Evolutionary conservation across 768 basidiomycete genomes (phyloP), one percentile per base, ranked within the genome.

Genomic region (Kwoniella dejecticola): DNA sequence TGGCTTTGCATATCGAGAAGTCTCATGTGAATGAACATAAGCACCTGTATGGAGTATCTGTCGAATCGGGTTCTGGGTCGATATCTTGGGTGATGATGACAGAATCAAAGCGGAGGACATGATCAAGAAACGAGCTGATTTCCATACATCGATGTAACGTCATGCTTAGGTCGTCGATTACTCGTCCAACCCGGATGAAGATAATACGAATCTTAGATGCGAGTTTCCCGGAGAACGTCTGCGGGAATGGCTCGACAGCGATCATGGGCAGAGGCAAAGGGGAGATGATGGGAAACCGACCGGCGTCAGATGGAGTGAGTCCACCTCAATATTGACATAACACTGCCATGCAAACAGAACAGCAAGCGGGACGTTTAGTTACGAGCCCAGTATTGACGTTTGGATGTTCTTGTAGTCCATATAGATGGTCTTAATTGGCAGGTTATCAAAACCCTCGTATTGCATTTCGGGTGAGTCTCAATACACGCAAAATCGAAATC

Each of bases 91-190:
- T n/a, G n/a, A n/a, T n/a, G n/a, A n/a, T n/a, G n/a, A n/a, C n/a
- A n/a, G n/a, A n/a, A n/a, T n/a, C n/a, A n/a, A n/a, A n/a, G n/a
- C n/a, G n/a, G n/a, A n/a, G n/a, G n/a, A n/a, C n/a, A n/a, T n/a
- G n/a, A n/a, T n/a, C n/a, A n/a, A n/a, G n/a, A n/a, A n/a, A n/a
- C n/a, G n/a, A n/a, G n/a, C n/a, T n/a, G n/a, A n/a, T n/a, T n/a
- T n/a, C n/a, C n/a, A n/a, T n/a, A n/a, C n/a, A n/a, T n/a, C n/a
- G n/a, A n/a, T n/a, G n/a, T n/a, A n/a, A n/a, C n/a, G n/a, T n/a
- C n/a, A n/a, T n/a, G n/a, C n/a, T 4, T 62, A 75, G 73, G 66
- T 77, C n/a, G 71, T 77, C 5, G 76, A 77, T 62, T 77, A 74
- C 45, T 64, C 67, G 3, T 64, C 68, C 2, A 63, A 72, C 31